These are phyloP conservation scores for Leccinum subfulvum DNA, from an alignment of 1,284 basidiomycete species.

Conservation along the genomic window DNA sequence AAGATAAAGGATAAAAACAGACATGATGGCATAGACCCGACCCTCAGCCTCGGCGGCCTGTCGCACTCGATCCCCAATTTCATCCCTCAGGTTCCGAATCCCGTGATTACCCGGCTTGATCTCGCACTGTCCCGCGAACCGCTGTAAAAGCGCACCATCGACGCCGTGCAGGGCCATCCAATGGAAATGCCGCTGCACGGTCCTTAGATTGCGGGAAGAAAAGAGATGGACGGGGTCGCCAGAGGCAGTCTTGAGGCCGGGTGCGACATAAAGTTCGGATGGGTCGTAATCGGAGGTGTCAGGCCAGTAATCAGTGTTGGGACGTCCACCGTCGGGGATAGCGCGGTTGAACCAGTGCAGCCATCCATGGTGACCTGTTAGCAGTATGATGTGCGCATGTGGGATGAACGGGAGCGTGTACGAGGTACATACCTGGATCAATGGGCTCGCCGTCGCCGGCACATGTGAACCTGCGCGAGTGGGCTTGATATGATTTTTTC, in stretches of 20 bases:
- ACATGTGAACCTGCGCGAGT: slow-evolving; percentile 63
- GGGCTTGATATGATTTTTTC: neutral
- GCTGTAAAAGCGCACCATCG: slow-evolving; percentile 75
- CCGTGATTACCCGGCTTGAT: slow-evolving; percentile 51
- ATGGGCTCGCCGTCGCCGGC: slow-evolving; percentile 63
- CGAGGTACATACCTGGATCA: slow-evolving; percentile 44
- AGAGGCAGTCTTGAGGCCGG: slow-evolving; percentile 55
- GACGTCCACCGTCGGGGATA: slow-evolving; percentile 61
- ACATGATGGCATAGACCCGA: slow-evolving; percentile 78
- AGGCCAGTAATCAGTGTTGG: slow-evolving; percentile 74
- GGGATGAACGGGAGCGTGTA: neutral
- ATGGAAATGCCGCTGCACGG: slow-evolving; percentile 71
- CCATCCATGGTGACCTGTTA: slow-evolving; percentile 71
- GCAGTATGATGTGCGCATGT: neutral
- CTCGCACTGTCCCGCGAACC: slow-evolving; percentile 67
- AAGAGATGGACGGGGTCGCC: slow-evolving; percentile 67
- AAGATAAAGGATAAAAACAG: slow-evolving; percentile 26
- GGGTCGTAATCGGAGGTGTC: slow-evolving; percentile 67
- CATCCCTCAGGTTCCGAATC: slow-evolving; percentile 61
- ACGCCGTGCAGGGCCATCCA: slow-evolving; percentile 80
- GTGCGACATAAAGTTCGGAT: slow-evolving; percentile 65
- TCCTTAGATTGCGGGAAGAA: slow-evolving; percentile 70
- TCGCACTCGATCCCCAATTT: slow-evolving; percentile 65
- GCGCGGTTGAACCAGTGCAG: slow-evolving; percentile 76
- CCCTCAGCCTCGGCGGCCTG: slow-evolving; percentile 75